phyloP scores from a whole-genome alignment of 2,329 filamentous ascomycete genomes.

The Nothomitra cinnamomea region DNA sequence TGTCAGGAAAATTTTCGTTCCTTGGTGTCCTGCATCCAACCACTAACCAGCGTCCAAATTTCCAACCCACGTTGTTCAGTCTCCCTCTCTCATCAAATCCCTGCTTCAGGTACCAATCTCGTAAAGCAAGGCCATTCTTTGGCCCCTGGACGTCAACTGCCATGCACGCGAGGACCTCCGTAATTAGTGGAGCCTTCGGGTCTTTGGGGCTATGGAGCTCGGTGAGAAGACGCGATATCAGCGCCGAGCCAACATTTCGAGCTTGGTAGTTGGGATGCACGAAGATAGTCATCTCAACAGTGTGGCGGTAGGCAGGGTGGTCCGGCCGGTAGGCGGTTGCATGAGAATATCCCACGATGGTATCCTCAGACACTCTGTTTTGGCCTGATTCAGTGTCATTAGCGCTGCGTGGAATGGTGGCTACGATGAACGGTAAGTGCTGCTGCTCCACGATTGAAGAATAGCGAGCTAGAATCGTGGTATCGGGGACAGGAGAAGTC shows the following conservation, averaged over 20 bases:
- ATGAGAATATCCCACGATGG: constrained; percentile 1
- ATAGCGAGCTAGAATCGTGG: background rate
- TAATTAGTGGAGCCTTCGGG: background rate
- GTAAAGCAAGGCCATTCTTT: background rate
- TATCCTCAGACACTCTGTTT: background rate
- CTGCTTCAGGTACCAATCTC: background rate
- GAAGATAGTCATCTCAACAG: background rate
- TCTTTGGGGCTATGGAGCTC: background rate
- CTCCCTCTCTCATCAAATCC: background rate
- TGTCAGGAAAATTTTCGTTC: background rate
- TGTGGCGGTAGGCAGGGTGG: constrained; percentile 1
- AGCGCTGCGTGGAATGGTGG: background rate
- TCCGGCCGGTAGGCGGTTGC: background rate
- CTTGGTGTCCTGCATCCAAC: background rate
- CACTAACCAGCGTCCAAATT: background rate
- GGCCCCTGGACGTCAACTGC: background rate
- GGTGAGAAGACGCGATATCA: background rate
- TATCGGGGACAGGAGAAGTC: background rate
- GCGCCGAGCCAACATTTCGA: background rate
- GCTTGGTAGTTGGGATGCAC: background rate
- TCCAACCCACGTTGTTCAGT: background rate
- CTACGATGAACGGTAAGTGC: background rate
- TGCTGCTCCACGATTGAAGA: background rate
- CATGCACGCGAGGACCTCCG: background rate
- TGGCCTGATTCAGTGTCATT: background rate